Percentiles rank a stretch among this genome's conserved stretches.
Evolutionary conservation across 176 grass and related monocot species (phyloP).

Genomic region (Hordeum marinum): DNA sequence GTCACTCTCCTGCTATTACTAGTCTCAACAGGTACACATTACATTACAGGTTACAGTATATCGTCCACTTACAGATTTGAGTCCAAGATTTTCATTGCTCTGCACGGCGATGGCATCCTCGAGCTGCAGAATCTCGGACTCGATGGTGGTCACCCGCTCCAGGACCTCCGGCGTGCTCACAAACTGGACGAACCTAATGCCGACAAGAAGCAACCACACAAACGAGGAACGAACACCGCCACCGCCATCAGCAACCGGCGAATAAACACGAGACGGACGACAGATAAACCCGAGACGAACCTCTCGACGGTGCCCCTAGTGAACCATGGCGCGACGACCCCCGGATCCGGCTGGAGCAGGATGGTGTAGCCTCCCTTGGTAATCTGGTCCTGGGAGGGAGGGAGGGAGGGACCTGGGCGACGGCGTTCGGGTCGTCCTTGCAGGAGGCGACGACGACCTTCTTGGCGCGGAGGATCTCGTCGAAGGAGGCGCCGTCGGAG

Average conservation of each 20-base stretch:
- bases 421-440: slow-evolving; percentile 72
- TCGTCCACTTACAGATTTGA: slow-evolving; percentile 62
- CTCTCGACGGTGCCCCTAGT: slow-evolving; percentile 86
- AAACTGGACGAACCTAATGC: slow-evolving; percentile 95
- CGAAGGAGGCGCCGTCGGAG: too few species aligned
- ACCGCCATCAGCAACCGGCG: background rate
- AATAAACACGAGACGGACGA: background rate
- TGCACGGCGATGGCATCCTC: slow-evolving; percentile 74
- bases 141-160: slow-evolving; percentile 81
- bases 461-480: too few species aligned
- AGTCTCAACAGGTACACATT: background rate
- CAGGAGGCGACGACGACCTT: slow-evolving; percentile 88
- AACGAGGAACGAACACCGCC: slow-evolving; percentile 29
- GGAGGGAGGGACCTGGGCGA: too few species aligned
- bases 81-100: slow-evolving; percentile 43
- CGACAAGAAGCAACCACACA: background rate
- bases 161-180: slow-evolving; percentile 95
- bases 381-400: slow-evolving; percentile 87
- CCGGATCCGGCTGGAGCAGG: slow-evolving; percentile 50
- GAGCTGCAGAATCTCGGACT: slow-evolving; percentile 91
- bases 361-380: slow-evolving; percentile 89
- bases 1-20: background rate
- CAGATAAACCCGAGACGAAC: too few species aligned
- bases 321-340: slow-evolving; percentile 62
- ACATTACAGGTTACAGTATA: background rate